phyloP scores from a whole-genome alignment of 2,329 filamentous ascomycete species.

The Didymella lethalis region DNA sequence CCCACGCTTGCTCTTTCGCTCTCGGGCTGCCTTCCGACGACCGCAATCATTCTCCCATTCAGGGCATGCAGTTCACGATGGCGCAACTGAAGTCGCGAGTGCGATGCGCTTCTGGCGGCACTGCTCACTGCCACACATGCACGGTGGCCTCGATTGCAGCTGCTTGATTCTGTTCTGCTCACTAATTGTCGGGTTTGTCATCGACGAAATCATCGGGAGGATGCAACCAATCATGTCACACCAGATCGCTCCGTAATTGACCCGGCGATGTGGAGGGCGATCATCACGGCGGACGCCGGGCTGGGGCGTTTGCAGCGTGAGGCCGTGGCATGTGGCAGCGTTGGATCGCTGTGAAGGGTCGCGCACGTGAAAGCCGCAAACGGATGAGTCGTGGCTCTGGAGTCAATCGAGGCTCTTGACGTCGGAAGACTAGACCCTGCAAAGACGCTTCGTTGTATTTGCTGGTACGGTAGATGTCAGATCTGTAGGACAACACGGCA shows the following conservation, averaged over 20 bases:
- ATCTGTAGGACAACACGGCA: neutral
- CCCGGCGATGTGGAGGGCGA: constrained; percentile 14
- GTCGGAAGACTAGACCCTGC: neutral
- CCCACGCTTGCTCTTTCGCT: constrained; percentile 14
- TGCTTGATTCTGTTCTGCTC: constrained; percentile 9
- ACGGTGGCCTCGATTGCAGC: neutral
- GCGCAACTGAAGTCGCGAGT: constrained; percentile 1
- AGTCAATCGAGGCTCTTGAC: neutral
- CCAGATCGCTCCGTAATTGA: constrained; percentile 2
- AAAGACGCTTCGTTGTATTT: neutral
- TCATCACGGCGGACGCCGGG: constrained; percentile 8
- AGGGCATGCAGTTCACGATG: constrained; percentile 2
- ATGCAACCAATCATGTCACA: constrained; percentile 15
- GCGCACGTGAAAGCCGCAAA: constrained; percentile 14
- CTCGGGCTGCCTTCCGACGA: constrained; percentile 7
- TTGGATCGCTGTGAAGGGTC: constrained; percentile 1
- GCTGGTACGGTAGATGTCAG: neutral
- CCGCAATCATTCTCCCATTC: constrained; percentile 10
- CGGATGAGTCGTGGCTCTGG: neutral
- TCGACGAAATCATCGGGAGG: constrained; percentile 9
- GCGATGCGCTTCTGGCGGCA: constrained; percentile 5
- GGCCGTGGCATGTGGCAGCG: neutral
- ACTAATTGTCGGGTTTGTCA: constrained; percentile 18
- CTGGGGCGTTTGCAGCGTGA: constrained; percentile 16
- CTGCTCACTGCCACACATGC: constrained; percentile 1